Evolutionary conservation across 2,329 filamentous ascomycete species (phyloP).

Genomic region (Ophiocordyceps camponoti-leonardi): DNA sequence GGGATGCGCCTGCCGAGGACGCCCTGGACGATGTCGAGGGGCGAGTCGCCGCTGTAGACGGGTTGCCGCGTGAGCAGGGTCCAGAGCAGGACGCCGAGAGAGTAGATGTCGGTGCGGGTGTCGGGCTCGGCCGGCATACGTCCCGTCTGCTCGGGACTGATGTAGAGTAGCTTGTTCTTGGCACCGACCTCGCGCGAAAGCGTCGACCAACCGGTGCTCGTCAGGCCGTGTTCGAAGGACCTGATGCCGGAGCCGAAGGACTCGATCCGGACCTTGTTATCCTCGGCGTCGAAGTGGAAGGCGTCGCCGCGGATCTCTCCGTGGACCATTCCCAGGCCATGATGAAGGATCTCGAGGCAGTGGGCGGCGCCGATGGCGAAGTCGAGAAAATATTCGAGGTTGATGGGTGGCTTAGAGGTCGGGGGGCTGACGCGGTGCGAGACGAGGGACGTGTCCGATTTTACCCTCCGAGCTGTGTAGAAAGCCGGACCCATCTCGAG

Average conservation of each 20-base stretch:
- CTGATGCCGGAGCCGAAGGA: constrained; percentile 76
- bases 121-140: constrained; percentile 86
- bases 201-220: constrained; percentile 70
- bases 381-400: constrained; percentile 63
- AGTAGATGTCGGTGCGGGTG: constrained; percentile 84
- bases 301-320: constrained; percentile 83
- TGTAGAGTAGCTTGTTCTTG: constrained; percentile 78
- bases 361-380: constrained; percentile 81
- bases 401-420: constrained; percentile 39
- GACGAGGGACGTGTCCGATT: constrained; percentile 25
- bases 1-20: constrained; percentile 68
- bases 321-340: constrained; percentile 71
- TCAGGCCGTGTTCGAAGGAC: constrained; percentile 79
- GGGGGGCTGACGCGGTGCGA: constrained; percentile 25
- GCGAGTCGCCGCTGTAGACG: constrained; percentile 62
- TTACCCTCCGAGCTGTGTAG: constrained; percentile 37
- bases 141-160: constrained; percentile 88
- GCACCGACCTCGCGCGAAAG: constrained; percentile 72
- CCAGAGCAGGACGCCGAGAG: constrained; percentile 79
- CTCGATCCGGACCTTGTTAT: constrained; percentile 57
- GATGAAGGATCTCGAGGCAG: constrained; percentile 80
- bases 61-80: constrained; percentile 63
- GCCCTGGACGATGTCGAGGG: constrained; percentile 81
- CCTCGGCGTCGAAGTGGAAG: constrained; percentile 67
- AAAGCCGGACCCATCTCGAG: constrained; percentile 66